A percentile compares a stretch with the other conserved stretches of the same genome.
phyloP scores from a whole-genome alignment of 2,329 filamentous ascomycete species.

The Fusarium sp. region DNA sequence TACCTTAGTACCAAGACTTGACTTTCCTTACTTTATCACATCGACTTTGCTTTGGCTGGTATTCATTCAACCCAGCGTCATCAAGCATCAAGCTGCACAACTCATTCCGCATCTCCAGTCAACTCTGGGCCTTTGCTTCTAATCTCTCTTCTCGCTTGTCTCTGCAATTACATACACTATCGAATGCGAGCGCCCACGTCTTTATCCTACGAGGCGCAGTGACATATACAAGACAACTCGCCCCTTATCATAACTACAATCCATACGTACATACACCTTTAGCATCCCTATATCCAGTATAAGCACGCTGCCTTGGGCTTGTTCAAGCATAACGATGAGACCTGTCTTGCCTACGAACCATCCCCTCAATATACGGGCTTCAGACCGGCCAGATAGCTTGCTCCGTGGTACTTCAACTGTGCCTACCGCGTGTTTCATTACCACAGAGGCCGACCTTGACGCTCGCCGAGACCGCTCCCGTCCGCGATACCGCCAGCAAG shows the following conservation, averaged over 20 bases:
- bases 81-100: constrained; percentile 25
- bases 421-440: constrained; percentile 53
- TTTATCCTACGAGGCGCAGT: constrained; percentile 9
- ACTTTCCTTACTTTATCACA: constrained; percentile 15
- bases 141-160: not conserved
- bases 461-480: constrained; percentile 42
- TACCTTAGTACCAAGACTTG: not conserved
- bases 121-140: not conserved
- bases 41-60: constrained; percentile 18
- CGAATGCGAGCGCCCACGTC: not conserved
- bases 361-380: constrained; percentile 37
- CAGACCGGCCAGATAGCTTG: constrained; percentile 41
- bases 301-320: constrained; percentile 17
- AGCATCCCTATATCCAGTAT: constrained; percentile 15
- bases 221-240: constrained; percentile 24
- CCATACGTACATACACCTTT: not conserved
- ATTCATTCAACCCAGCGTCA: constrained; percentile 44
- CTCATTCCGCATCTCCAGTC: constrained; percentile 18
- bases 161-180: not conserved
- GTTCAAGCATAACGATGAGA: constrained; percentile 45
- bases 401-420: constrained; percentile 38
- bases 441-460: constrained; percentile 52
- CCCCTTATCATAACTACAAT: constrained; percentile 20
- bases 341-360: constrained; percentile 42
- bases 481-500: constrained; percentile 39